Base-by-base conservation (phyloP, 768 basidiomycete species). In the Collybia sp. region DNA sequence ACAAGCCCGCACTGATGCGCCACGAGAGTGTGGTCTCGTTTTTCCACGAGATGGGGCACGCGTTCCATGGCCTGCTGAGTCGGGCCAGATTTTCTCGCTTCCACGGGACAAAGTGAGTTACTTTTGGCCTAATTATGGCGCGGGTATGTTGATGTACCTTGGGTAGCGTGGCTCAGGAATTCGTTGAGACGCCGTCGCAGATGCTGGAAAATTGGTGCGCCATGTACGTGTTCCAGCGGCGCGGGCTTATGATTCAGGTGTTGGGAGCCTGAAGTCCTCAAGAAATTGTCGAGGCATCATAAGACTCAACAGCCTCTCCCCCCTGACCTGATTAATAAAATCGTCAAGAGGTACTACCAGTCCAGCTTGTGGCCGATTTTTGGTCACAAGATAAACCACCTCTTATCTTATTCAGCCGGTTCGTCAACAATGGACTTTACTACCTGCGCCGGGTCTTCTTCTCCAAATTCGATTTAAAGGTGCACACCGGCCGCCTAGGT, bases 41-140 rank as follows among this genome's bases (percentile, higher is more conserved):
- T 68, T 91, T 93, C 78, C 91, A 93, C 53, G 91, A 92, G 64
- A 88, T 90, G 85, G 88, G 84, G 0, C 82, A 84, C 49, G 79
- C 80, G 3, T 84, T 84, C 70, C 82, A 84, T 52, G 80, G 78
- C 10, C 63, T 94, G 41, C 65, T 90, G 42, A 84, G 82, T 54
- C 71, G 66, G 48, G 90, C 88, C 20, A 77, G 74, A 49, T 92
- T 80, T 58, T 65, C 80, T 16, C 70, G 83, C 11, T 93, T 93
- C 79, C 90, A 93, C 53, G 90, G 91, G 15, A 91, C 87, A 30
- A 77, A 71, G 78, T 78, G 35, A 12, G 59, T 25, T 3, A 8
- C 25, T 25, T 25, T 25, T 8, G 25, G 4, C 8, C n/a, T n/a
- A n/a, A n/a, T 25, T 3, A 25, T 25, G 8, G 25, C 25, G n/a